phyloP scores from a whole-genome alignment of 495 filamentous ascomycete species.

The Trichoderma parareesei region DNA sequence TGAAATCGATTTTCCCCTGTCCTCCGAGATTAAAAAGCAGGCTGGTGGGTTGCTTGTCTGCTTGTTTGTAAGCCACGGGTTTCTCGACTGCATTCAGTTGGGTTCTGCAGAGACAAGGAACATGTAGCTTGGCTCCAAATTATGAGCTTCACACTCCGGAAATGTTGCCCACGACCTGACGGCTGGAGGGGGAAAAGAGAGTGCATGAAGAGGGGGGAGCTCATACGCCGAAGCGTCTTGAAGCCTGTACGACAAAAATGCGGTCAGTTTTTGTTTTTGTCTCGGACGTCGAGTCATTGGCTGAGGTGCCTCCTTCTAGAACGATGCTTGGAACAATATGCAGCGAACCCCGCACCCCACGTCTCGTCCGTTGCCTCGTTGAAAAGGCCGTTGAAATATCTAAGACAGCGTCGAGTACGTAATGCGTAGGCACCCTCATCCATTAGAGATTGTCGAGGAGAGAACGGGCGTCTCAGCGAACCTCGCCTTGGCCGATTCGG shows the following conservation, averaged over 20 bases:
- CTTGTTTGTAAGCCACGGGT: no score
- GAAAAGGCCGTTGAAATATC: background rate
- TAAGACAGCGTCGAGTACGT: background rate
- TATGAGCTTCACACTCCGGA: no score
- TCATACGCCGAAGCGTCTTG: background rate
- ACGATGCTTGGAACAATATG: conserved; percentile 3
- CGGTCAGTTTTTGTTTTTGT: background rate
- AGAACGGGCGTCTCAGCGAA: no score
- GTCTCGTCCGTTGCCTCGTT: background rate
- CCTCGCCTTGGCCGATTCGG: no score
- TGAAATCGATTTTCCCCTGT: background rate
- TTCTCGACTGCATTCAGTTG: no score
- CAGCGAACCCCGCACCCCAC: conserved; percentile 8
- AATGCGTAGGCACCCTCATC: background rate
- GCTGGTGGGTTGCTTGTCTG: background rate
- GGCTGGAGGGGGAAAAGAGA: background rate
- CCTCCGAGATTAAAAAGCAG: background rate
- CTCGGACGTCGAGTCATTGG: background rate
- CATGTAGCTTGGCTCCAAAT: no score
- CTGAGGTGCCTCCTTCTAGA: background rate
- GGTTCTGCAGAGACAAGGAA: no score
- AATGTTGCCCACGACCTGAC: background rate
- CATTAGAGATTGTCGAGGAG: no score
- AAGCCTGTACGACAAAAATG: background rate
- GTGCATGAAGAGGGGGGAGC: background rate